Percentiles rank a stretch among this genome's conserved stretches.
These are phyloP conservation scores for Actinomortierella wolfii DNA, from an alignment of 371 early-diverging fungal genomes.

Conservation along the genomic window DNA sequence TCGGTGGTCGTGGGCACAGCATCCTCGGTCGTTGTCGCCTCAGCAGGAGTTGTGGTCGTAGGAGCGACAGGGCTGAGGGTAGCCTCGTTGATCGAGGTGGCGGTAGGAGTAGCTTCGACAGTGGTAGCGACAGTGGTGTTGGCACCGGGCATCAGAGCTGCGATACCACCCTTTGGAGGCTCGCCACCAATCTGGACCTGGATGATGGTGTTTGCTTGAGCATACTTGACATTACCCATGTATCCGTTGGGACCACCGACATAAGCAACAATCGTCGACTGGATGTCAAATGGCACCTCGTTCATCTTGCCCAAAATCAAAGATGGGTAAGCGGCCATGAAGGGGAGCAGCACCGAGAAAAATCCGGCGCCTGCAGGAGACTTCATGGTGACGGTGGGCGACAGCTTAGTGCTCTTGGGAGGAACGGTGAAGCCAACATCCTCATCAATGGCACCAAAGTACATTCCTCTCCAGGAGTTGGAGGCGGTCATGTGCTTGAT, in stretches of 20 bases:
- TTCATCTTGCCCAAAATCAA: constrained; percentile 5
- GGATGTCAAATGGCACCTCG: constrained; percentile 33
- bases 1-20: background rate
- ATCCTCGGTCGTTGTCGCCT: no score
- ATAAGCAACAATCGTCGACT: constrained; percentile 29
- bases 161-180: background rate
- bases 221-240: constrained; percentile 28
- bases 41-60: background rate
- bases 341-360: constrained; percentile 10
- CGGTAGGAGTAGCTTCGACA: constrained; percentile 2
- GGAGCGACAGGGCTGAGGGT: background rate
- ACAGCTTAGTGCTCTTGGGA: constrained; percentile 19
- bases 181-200: constrained; percentile 14
- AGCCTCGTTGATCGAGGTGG: background rate
- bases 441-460: constrained; percentile 26
- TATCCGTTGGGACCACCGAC: constrained; percentile 33
- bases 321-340: constrained; percentile 14
- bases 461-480: constrained; percentile 14
- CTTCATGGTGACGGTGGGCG: constrained; percentile 23
- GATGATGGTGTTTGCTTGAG: constrained; percentile 17
- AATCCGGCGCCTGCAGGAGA: constrained; percentile 21
- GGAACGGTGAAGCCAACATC: constrained; percentile 31
- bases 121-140: background rate
- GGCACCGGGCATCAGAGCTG: background rate
- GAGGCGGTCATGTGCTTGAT: constrained; percentile 42